phyloP scores from a whole-genome alignment of 1,284 basidiomycete species.

The Leccinum angustisporum region DNA sequence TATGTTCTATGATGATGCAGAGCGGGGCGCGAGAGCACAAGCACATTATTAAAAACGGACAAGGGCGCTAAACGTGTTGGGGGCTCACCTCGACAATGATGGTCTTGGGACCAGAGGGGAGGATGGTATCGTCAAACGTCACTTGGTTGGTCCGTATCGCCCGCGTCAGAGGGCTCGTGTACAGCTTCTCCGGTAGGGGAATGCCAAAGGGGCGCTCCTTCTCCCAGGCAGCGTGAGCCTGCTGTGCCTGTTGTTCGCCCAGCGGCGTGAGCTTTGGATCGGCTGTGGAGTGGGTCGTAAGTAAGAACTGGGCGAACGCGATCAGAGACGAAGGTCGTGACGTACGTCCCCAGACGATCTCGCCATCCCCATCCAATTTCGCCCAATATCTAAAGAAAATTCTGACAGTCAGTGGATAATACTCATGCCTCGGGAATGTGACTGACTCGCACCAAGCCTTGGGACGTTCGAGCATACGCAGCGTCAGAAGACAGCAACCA shows the following conservation, averaged over 20 bases:
- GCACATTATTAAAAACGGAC: not conserved
- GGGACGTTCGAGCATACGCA: not conserved
- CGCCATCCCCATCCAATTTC: conserved; percentile 65
- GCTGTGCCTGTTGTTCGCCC: conserved; percentile 64
- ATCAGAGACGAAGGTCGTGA: conserved; percentile 13
- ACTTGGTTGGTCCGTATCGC: conserved; percentile 69
- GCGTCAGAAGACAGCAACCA: not conserved
- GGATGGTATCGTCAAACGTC: conserved; percentile 53
- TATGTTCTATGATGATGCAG: conserved; percentile 44
- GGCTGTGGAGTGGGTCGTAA: conserved; percentile 39
- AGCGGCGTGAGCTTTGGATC: conserved; percentile 73
- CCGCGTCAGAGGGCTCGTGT: conserved; percentile 72
- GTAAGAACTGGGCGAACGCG: not conserved
- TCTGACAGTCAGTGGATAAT: not conserved
- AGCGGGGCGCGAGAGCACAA: not conserved
- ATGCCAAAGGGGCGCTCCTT: conserved; percentile 52
- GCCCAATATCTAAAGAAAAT: conserved; percentile 58
- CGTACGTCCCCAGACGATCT: conserved; percentile 78
- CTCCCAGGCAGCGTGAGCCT: conserved; percentile 58
- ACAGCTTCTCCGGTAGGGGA: conserved; percentile 62
- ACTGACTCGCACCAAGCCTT: conserved; percentile 58
- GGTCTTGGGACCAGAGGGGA: conserved; percentile 29
- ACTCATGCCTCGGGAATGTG: not conserved
- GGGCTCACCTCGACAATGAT: conserved; percentile 52
- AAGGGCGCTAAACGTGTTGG: no score